Evolutionary conservation across 2,329 filamentous ascomycete species (phyloP), one percentile per base, ranked within the genome.

Genomic region (Aspergillus sp.): DNA sequence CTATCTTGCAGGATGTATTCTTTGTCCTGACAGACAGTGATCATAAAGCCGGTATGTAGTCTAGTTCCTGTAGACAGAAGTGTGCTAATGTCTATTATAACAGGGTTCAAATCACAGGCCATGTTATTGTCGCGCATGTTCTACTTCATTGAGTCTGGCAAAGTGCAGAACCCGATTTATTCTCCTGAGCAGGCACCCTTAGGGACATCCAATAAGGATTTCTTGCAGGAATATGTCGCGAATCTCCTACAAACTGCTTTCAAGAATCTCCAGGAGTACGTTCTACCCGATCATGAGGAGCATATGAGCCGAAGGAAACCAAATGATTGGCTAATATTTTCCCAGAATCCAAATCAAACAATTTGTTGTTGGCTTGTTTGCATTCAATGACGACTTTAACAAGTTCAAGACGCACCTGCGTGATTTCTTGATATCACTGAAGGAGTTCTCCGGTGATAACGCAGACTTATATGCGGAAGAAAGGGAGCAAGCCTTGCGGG

Each of bases 1-100:
- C 91, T 1, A 98, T 99, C 67, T 82, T 99, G 54, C 95, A 99
- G 78, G 95, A 99, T 71, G 92, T 99, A 13, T 96, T 99, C 84
- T 99, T 97, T 72, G 95, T 99, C 45, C 85, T 99, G 55, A 98
- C 95, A 0, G 95, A 99, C 73, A 94, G 90, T 62, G 95, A 99
- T 70, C 95, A 99, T 84, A 99, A 99, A 82, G 95, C 95, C 63
- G 95, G 80, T 81, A 70, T 57, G 77, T 73, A 28, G 48, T 30
- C 12, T 43, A 5, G 13, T 17, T 7, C 19, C n/a, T 41, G 8
- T 15, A 23, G 9, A 13, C 23, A 25, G 36, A 9, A 47, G 61
- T 39, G 55, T 62, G 19, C 60, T 56, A 38, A 39, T 15, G 41
- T 57, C 55, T 23, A 19, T 19, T 49, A 10, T 15, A 57, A 49